phyloP scores from a whole-genome alignment of 352 stramenopile genomes.

The Globisporangium cystogenes region DNA sequence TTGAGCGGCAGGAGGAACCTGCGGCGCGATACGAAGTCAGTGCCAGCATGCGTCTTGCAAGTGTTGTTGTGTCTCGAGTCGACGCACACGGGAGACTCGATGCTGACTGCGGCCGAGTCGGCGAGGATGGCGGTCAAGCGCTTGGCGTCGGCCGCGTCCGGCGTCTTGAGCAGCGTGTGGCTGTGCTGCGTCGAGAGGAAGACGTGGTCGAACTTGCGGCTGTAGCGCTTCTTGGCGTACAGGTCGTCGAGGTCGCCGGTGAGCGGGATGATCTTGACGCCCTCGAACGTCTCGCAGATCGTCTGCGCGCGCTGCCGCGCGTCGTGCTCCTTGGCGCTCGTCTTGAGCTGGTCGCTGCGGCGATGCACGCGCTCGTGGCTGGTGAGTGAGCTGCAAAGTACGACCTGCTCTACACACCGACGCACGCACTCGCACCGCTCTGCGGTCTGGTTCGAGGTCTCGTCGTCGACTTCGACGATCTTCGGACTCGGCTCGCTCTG shows the following conservation, averaged over 20 bases:
- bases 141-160: slow-evolving; percentile 8
- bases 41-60: background rate
- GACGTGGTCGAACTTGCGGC: slow-evolving; percentile 49
- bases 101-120: slow-evolving; percentile 34
- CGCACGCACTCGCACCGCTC: slow-evolving; percentile 7
- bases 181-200: slow-evolving; percentile 64
- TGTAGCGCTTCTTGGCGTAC: slow-evolving; percentile 60
- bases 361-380: background rate
- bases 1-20: slow-evolving; percentile 73
- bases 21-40: background rate
- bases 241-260: slow-evolving; percentile 53
- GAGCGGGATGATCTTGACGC: slow-evolving; percentile 69
- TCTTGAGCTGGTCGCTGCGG: slow-evolving; percentile 21
- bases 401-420: background rate
- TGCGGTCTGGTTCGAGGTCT: slow-evolving; percentile 7
- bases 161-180: slow-evolving; percentile 32
- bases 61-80: too few species aligned
- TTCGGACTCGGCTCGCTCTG: slow-evolving; percentile 5
- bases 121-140: slow-evolving; percentile 38
- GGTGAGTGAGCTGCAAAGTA: too few species aligned
- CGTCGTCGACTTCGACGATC: slow-evolving; percentile 25
- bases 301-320: slow-evolving; percentile 28
- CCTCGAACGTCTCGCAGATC: slow-evolving; percentile 47
- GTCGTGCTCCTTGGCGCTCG: slow-evolving; percentile 25
- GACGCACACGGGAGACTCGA: slow-evolving; percentile 73